Evolutionary conservation across 2,329 filamentous ascomycete species (phyloP).

Genomic region (Gyromitra esculenta): DNA sequence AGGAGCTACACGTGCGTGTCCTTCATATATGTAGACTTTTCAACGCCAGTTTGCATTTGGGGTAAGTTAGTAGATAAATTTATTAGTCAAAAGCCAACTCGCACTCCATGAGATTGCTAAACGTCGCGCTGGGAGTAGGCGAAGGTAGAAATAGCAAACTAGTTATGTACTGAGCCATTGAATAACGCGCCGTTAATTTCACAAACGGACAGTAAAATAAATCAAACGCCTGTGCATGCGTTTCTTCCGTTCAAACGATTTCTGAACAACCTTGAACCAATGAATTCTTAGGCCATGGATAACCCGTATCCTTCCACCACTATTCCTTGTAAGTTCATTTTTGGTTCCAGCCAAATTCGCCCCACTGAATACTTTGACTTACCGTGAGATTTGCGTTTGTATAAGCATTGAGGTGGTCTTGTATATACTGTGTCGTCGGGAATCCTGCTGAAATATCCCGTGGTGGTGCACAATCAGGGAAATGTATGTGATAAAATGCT

Average conservation of each 20-base stretch:
- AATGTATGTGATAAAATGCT: neutral
- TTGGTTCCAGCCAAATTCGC: neutral
- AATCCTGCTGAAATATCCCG: constrained; percentile 60
- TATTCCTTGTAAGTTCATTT: constrained; percentile 44
- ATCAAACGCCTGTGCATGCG: neutral
- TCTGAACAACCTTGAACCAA: constrained; percentile 67
- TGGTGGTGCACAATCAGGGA: neutral
- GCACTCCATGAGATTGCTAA: neutral
- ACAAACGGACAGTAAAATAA: neutral
- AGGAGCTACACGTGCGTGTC: neutral
- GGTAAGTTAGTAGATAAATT: neutral
- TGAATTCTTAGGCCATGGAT: constrained; percentile 70
- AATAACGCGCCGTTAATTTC: neutral
- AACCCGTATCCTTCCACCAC: constrained; percentile 64
- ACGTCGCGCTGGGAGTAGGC: neutral
- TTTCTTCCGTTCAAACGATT: neutral
- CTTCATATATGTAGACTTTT: too few relatives aligned
- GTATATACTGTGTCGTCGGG: constrained; percentile 66
- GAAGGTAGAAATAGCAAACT: neutral
- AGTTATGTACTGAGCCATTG: constrained; percentile 8
- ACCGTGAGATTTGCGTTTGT: constrained; percentile 66
- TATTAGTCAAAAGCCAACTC: neutral
- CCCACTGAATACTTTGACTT: constrained; percentile 57
- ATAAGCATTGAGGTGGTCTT: constrained; percentile 64
- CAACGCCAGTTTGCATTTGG: neutral